A percentile compares a stretch with the other conserved stretches of the same genome.
Conservation (phyloP, 805 yeast genomes). For the Kockiozyma suomiensis region DNA sequence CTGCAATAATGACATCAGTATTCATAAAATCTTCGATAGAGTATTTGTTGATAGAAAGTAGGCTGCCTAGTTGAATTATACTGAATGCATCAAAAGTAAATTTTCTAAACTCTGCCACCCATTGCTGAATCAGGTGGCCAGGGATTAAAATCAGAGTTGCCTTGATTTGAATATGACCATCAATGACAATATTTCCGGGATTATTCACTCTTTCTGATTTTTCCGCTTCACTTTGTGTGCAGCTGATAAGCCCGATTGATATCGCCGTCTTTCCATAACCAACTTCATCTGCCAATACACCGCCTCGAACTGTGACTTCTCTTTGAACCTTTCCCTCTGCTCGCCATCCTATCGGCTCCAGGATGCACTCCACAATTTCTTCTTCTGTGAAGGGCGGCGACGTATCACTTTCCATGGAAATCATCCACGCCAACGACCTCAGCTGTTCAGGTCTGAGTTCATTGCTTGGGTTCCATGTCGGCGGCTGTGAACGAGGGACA, state of each 20-base stretch:
- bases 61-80: background rate
- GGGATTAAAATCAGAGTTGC: conserved; percentile 19
- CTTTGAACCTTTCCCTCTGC: conserved; percentile 16
- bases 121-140: conserved; percentile 14
- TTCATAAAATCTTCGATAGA: conserved; percentile 10
- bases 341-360: conserved; percentile 20
- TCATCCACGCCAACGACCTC: conserved; percentile 19
- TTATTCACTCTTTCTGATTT: background rate
- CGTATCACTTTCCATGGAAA: conserved; percentile 6
- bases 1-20: conserved; percentile 13
- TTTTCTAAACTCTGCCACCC: conserved; percentile 14
- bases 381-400: conserved; percentile 12
- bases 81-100: conserved; percentile 7
- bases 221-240: conserved; percentile 10
- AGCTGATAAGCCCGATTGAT: conserved; percentile 15
- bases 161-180: conserved; percentile 11
- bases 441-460: conserved; percentile 21
- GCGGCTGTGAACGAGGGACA: conserved; percentile 8
- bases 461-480: conserved; percentile 1
- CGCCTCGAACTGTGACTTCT: conserved; percentile 15
- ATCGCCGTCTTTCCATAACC: conserved; percentile 23
- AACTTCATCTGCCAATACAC: conserved; percentile 19
- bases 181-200: background rate
- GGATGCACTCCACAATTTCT: conserved; percentile 13
- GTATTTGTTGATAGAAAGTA: background rate